Conservation (phyloP, 1,139 yeast species). For the Pichia sp. region DNA sequence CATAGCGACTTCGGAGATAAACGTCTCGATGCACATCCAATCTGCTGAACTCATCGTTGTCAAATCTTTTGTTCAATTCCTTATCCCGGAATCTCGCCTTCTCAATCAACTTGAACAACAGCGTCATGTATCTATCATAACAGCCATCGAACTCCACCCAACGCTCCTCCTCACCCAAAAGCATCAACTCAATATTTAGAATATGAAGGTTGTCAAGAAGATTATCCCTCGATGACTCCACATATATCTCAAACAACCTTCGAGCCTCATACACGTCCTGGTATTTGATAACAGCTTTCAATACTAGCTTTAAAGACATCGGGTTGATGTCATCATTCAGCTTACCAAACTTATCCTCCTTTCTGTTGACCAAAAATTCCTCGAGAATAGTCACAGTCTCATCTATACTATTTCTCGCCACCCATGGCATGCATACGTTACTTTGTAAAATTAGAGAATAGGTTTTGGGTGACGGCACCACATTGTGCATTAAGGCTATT, state of each 20-base stretch:
- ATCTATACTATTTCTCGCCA: conserved; percentile 28
- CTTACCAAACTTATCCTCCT: conserved; percentile 28
- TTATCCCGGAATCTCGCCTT: conserved; percentile 15
- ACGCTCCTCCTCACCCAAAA: conserved; percentile 30
- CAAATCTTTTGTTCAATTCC: conserved; percentile 1
- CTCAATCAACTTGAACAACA: conserved; percentile 19
- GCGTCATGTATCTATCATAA: conserved; percentile 23
- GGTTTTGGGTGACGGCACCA: conserved; percentile 39
- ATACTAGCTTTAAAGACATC: conserved; percentile 22
- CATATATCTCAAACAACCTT: conserved; percentile 26
- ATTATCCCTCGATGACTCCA: conserved; percentile 22
- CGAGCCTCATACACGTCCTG: conserved; percentile 24
- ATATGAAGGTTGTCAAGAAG: conserved; percentile 27
- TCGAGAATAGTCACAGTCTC: conserved; percentile 29
- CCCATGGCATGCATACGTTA: conserved; percentile 17
- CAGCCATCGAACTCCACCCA: conserved; percentile 31
- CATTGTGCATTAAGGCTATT: conserved; percentile 36
- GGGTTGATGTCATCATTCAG: conserved; percentile 27
- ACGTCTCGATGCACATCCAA: conserved; percentile 8
- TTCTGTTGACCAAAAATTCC: conserved; percentile 22
- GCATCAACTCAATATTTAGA: conserved; percentile 25
- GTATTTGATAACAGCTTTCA: conserved; percentile 21
- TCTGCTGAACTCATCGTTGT: conserved; percentile 6
- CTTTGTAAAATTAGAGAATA: conserved; percentile 32
- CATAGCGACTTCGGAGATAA: conserved; percentile 9